These are phyloP conservation scores for Spatholobus suberectus DNA, from an alignment of 306 rosid genomes.

Conservation along the genomic window DNA sequence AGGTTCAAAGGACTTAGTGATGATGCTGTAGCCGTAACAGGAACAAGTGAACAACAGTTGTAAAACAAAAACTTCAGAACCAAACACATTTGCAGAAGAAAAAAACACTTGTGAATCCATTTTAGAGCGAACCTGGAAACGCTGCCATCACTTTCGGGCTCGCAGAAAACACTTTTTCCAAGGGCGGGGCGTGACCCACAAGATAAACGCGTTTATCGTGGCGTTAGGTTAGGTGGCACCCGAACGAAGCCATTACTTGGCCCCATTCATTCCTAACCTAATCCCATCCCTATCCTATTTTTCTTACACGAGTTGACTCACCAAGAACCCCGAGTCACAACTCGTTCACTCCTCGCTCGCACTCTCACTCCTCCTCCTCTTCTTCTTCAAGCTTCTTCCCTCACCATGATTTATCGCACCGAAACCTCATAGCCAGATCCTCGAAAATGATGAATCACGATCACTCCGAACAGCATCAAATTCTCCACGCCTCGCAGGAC, in stretches of 20 bases:
- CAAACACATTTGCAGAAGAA: too few species aligned
- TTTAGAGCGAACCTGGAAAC: not conserved
- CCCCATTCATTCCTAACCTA: not conserved
- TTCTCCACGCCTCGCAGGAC: conserved; percentile 42
- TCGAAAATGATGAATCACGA: conserved; percentile 51
- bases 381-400: conserved; percentile 8
- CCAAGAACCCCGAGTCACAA: conserved; percentile 8
- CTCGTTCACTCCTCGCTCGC: conserved; percentile 7
- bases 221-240: not conserved
- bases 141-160: not conserved
- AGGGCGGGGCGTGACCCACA: not conserved
- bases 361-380: too few species aligned
- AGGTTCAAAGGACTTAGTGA: too few species aligned
- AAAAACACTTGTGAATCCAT: not conserved
- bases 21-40: too few species aligned
- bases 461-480: not conserved
- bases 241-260: not conserved
- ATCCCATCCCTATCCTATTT: not conserved
- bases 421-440: not conserved
- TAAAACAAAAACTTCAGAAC: too few species aligned
- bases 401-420: conserved; percentile 5
- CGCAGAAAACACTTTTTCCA: too few species aligned
- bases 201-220: not conserved
- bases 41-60: too few species aligned
- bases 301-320: conserved; percentile 34